Evolutionary conservation across 2,329 filamentous ascomycete genomes (phyloP).

Genomic region (Myriosclerotinia curreyana): DNA sequence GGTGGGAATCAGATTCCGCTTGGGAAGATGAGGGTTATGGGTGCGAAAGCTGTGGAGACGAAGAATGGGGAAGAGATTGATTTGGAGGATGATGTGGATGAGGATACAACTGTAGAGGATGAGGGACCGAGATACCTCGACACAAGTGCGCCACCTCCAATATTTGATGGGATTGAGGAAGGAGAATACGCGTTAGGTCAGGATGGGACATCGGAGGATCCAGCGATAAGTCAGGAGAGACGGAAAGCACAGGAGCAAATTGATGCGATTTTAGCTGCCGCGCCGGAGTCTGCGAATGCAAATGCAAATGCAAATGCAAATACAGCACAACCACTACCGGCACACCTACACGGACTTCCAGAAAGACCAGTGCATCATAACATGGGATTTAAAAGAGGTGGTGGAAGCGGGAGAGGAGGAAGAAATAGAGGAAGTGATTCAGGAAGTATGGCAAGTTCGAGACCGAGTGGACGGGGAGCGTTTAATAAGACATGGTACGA

Average conservation of each 20-base stretch:
- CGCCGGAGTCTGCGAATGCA: conserved; percentile 20
- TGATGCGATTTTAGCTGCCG: conserved; percentile 32
- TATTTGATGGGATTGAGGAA: conserved; percentile 31
- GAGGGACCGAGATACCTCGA: conserved; percentile 30
- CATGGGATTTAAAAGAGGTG: conserved; percentile 27
- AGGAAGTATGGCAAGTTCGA: conserved; percentile 24
- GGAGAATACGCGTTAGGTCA: conserved; percentile 7
- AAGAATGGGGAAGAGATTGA: conserved; percentile 32
- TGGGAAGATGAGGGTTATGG: conserved; percentile 34
- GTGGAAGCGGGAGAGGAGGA: neutral
- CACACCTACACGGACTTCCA: conserved; percentile 21
- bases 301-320: conserved; percentile 16
- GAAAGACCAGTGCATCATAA: conserved; percentile 20
- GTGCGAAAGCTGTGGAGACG: conserved; percentile 21
- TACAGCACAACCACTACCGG: neutral
- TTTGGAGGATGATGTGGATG: conserved; percentile 28
- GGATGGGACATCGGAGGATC: conserved; percentile 20
- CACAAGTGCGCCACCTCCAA: conserved; percentile 37
- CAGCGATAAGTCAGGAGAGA: conserved; percentile 24
- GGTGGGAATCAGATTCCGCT: conserved; percentile 38
- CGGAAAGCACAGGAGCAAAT: conserved; percentile 33
- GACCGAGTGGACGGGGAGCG: conserved; percentile 32
- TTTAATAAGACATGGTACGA: conserved; percentile 56
- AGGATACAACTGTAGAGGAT: conserved; percentile 18
- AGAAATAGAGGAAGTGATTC: conserved; percentile 20